phyloP scores from a whole-genome alignment of 768 basidiomycete species.

The Boletus barrowsii region DNA sequence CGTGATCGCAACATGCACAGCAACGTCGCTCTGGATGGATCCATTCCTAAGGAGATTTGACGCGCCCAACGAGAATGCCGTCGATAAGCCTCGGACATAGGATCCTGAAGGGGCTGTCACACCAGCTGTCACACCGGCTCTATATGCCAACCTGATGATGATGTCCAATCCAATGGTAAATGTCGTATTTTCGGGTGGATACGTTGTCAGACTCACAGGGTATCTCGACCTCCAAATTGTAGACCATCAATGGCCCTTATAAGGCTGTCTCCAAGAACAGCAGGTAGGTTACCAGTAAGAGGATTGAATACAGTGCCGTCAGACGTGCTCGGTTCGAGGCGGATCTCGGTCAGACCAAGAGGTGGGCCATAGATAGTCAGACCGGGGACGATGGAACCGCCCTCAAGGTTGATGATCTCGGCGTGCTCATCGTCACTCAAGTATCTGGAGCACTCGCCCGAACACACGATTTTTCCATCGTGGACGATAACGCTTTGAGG shows the following conservation, averaged over 20 bases:
- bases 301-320: conserved; percentile 66
- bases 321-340: conserved; percentile 61
- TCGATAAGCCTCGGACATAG: conserved; percentile 60
- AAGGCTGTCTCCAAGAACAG: conserved; percentile 5
- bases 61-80: conserved; percentile 58
- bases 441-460: conserved; percentile 34
- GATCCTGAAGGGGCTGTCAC: conserved; percentile 49
- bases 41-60: conserved; percentile 8
- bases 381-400: conserved; percentile 68
- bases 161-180: neutral
- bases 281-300: conserved; percentile 41
- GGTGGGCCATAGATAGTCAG: conserved; percentile 69
- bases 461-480: conserved; percentile 53
- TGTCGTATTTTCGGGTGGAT: neutral
- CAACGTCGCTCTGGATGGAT: conserved; percentile 46
- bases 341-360: conserved; percentile 69
- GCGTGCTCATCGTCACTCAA: conserved; percentile 19
- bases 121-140: conserved; percentile 62
- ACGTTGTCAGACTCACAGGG: conserved; percentile 18
- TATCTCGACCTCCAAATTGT: conserved; percentile 14
- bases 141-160: conserved; percentile 54
- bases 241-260: conserved; percentile 43
- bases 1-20: conserved; percentile 61
- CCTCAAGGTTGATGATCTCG: conserved; percentile 59
- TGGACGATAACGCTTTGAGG: conserved; percentile 37